Conservation (phyloP, 2,329 filamentous ascomycete species). For the Colletotrichum orchidophilum region DNA sequence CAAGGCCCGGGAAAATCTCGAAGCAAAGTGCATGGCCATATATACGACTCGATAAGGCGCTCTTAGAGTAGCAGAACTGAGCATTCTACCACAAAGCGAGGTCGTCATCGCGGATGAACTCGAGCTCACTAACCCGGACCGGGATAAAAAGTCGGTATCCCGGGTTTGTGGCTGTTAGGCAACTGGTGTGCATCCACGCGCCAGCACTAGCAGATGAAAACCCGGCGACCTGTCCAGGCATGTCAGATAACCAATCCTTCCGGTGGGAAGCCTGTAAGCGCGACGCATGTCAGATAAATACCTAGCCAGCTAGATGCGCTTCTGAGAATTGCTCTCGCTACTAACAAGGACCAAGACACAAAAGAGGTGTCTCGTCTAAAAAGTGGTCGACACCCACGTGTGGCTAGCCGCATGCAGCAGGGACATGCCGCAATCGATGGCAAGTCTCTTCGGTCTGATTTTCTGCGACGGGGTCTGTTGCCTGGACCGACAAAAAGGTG, state of each 20-base stretch:
- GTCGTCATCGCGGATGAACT: conserved; percentile 1
- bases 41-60: neutral
- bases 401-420: neutral
- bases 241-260: conserved; percentile 7
- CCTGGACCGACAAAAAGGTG: neutral
- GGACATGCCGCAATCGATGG: neutral
- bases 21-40: neutral
- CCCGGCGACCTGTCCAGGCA: conserved; percentile 2
- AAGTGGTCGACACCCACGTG: neutral
- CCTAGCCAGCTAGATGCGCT: neutral
- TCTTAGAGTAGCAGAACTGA: neutral
- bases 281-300: neutral
- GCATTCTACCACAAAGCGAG: neutral
- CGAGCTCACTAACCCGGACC: neutral
- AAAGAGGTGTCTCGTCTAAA: neutral
- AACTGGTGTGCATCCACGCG: neutral
- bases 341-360: neutral
- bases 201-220: neutral
- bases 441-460: neutral
- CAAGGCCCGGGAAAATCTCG: neutral
- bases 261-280: neutral
- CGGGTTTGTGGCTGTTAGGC: conserved; percentile 1
- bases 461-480: neutral
- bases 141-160: neutral
- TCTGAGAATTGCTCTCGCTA: neutral